Evolutionary conservation across 2,329 filamentous ascomycete genomes (phyloP).

Genomic region (Botrytis paeoniae): DNA sequence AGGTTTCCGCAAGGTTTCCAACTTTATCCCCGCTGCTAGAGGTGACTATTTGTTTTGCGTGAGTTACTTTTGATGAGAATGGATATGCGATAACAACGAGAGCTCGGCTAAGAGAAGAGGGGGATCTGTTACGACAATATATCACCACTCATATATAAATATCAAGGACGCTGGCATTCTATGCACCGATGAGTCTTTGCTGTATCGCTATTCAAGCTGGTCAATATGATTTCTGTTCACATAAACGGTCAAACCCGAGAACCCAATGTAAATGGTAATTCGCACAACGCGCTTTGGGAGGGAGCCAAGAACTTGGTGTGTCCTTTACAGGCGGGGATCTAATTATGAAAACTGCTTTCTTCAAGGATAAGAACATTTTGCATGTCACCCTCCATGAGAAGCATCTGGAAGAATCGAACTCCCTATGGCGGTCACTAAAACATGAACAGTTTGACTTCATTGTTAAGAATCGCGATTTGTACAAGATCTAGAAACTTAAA

Average conservation of each 20-base stretch:
- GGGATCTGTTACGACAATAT: not conserved
- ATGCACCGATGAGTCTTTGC: not conserved
- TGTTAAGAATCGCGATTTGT: not conserved
- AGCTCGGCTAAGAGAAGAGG: not conserved
- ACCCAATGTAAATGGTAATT: not conserved
- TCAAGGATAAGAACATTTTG: not conserved
- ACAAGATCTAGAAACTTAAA: fast-evolving
- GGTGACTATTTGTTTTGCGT: not conserved
- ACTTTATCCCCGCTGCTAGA: not conserved
- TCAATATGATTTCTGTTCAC: not conserved
- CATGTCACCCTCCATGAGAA: not conserved
- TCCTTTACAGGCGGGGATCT: not conserved
- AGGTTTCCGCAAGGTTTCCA: fast-evolving
- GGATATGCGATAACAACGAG: not conserved
- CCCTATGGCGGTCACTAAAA: not conserved
- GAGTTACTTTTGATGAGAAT: not conserved
- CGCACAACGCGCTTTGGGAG: not conserved
- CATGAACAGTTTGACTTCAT: not conserved
- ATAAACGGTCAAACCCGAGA: not conserved
- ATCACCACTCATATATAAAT: not conserved
- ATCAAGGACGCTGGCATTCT: not conserved
- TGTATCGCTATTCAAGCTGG: not conserved
- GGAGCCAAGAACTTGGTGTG: not conserved
- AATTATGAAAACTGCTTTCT: not conserved
- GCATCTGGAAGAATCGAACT: not conserved